These are phyloP conservation scores for Colletotrichum sp. DNA, from an alignment of 2,329 filamentous ascomycete species.

Conservation along the genomic window DNA sequence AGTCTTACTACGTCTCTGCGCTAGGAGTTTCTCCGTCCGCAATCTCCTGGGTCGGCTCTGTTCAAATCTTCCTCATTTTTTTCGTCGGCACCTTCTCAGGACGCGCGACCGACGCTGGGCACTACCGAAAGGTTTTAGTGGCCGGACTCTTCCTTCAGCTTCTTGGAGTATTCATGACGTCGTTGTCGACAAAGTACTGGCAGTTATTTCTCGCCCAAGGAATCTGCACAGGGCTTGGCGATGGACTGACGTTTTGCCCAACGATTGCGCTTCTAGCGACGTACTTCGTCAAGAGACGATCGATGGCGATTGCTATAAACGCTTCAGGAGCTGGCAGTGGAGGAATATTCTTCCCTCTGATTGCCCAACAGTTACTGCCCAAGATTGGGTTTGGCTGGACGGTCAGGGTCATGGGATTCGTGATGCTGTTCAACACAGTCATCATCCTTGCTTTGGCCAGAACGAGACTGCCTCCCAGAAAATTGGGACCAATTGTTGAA, in stretches of 20 bases:
- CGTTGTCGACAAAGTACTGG: slow-evolving; percentile 47
- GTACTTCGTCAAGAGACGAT: slow-evolving; percentile 63
- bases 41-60: background rate
- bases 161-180: slow-evolving; percentile 49
- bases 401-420: slow-evolving; percentile 10
- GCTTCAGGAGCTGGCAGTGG: slow-evolving; percentile 66
- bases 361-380: background rate
- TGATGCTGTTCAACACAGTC: background rate
- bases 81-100: background rate
- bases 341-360: slow-evolving; percentile 65
- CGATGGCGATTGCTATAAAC: slow-evolving; percentile 63
- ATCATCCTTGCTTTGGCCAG: background rate
- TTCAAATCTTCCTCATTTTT: background rate
- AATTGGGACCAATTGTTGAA: background rate
- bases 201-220: slow-evolving; percentile 34
- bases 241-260: slow-evolving; percentile 59
- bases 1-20: slow-evolving; percentile 38
- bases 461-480: background rate
- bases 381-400: slow-evolving; percentile 9
- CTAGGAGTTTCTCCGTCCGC: background rate
- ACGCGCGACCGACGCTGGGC: background rate
- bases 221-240: slow-evolving; percentile 60
- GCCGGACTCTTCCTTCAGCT: background rate
- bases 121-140: background rate
- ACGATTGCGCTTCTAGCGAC: slow-evolving; percentile 60